Evolutionary conservation across 768 basidiomycete genomes (phyloP), one percentile per base, ranked within the genome.

Genomic region (Brasilioporus rufonigricans): DNA sequence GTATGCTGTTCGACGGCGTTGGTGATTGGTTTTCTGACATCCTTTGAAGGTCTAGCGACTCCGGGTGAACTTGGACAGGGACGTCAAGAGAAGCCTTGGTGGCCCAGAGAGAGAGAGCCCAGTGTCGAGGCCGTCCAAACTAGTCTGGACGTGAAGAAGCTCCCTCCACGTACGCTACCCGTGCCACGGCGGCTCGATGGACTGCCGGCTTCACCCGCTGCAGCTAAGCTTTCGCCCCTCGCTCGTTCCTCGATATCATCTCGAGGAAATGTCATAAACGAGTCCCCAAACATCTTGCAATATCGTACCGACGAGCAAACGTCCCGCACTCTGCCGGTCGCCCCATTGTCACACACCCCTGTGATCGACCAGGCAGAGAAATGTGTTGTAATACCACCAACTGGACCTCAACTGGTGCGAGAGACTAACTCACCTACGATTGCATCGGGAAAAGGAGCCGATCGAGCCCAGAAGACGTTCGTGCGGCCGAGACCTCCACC

Each of bases 401-500:
- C 62, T 12, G 53, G 50, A 18, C 70, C 68, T 31, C 67, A 66
- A 47, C 66, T 69, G 1, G 52, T 24, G 46, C 45, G 32, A 23
- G 60, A 61, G 18, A 74, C 77, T 9, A 69, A 70, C 55, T 62
- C 48, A 14, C 73, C 74, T 21, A 61, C 61, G 23, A 53, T 50
- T 21, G 33, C 24, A 27, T 27, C 59, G 13, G 51, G 50, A 46
- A 60, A 57, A 12, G 62, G 57, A 19, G 49, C 18, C 48, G 46
- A 52, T 44, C 49, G 62, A 31, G 56, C 36, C 55, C 62, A 66
- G 27, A 67, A 56, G 51, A 58, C 55, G 36, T 72, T 68, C 60
- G 76, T 78, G 53, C 69, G 73, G 45, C 77, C 75, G 48, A 65
- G 80, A 58, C 74, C 77, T 21, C 74, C 80, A 29, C 79, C 77